Evolutionary conservation across 192 early-diverging fungal genomes (phyloP).

Genomic region (Coemansia sp.): DNA sequence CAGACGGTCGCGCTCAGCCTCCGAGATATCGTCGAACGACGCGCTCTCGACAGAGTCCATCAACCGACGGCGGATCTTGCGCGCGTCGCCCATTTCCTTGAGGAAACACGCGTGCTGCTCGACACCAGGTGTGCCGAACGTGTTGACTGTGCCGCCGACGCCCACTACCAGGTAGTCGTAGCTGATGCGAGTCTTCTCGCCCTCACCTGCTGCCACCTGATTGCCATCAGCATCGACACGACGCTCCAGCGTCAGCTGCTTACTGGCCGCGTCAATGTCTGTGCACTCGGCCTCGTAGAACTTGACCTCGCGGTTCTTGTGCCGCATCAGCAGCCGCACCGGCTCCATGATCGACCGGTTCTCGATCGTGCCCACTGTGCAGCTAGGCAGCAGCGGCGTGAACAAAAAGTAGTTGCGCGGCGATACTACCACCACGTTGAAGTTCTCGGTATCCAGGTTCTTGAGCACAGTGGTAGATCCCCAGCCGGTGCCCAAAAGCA

Average conservation of each 20-base stretch:
- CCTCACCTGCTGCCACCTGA: conserved; percentile 60
- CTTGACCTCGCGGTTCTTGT: conserved; percentile 81
- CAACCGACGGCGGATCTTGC: conserved; percentile 76
- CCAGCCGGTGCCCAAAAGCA: conserved; percentile 51
- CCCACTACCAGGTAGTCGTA: conserved; percentile 86
- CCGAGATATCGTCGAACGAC: conserved; percentile 63
- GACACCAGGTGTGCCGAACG: conserved; percentile 83
- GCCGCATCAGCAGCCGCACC: conserved; percentile 81
- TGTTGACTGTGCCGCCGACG: conserved; percentile 80
- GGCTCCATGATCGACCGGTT: conserved; percentile 85
- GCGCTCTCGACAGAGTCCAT: conserved; percentile 83
- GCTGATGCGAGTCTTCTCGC: conserved; percentile 47
- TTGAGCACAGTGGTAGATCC: conserved; percentile 63
- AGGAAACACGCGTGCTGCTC: conserved; percentile 82
- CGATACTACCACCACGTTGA: conserved; percentile 75
- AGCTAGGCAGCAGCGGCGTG: conserved; percentile 69
- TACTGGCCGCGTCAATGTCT: conserved; percentile 79
- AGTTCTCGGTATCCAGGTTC: conserved; percentile 75
- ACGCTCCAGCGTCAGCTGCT: conserved; percentile 79
- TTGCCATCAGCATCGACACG: conserved; percentile 59
- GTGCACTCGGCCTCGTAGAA: conserved; percentile 91
- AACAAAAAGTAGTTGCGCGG: conserved; percentile 91
- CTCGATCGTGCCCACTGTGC: conserved; percentile 89
- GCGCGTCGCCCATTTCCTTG: conserved; percentile 83
- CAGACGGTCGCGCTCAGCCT: conserved; percentile 63